phyloP scores from a whole-genome alignment of 2,329 filamentous ascomycete species.

The Pestalotiopsis sp. region DNA sequence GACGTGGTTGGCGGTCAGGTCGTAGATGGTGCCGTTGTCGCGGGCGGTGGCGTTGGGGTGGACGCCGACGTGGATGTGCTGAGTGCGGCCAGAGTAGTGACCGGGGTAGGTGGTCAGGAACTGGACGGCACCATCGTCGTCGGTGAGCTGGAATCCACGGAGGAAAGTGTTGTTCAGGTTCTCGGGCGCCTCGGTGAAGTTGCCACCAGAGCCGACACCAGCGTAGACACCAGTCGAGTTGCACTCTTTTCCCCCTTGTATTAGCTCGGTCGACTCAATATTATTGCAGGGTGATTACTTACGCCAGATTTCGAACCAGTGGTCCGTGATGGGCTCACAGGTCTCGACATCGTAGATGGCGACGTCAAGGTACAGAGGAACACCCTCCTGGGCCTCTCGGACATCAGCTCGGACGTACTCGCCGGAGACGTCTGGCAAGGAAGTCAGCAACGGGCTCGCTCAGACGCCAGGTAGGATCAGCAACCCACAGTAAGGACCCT shows the following conservation, averaged over 20 bases:
- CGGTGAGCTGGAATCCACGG: slow-evolving; percentile 41
- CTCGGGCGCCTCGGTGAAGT: slow-evolving; percentile 38
- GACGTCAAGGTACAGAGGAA: slow-evolving; percentile 49
- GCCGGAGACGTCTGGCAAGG: slow-evolving; percentile 45
- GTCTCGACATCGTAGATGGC: slow-evolving; percentile 55
- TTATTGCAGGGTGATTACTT: background rate
- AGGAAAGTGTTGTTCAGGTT: slow-evolving; percentile 41
- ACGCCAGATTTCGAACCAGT: slow-evolving; percentile 53
- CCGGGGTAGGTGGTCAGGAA: slow-evolving; percentile 44
- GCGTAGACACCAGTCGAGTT: slow-evolving; percentile 49
- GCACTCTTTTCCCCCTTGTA: slow-evolving; percentile 19
- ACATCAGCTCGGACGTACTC: slow-evolving; percentile 51
- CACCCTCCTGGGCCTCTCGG: slow-evolving; percentile 45
- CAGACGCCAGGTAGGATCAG: background rate
- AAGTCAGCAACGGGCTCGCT: background rate
- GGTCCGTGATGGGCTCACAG: slow-evolving; percentile 48
- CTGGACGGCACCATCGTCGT: slow-evolving; percentile 39
- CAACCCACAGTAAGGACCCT: slow-evolving; percentile 46
- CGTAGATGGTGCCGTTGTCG: slow-evolving; percentile 46
- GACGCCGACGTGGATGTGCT: slow-evolving; percentile 49
- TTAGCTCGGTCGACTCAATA: background rate
- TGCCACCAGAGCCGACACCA: slow-evolving; percentile 37
- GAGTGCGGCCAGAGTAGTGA: slow-evolving; percentile 44
- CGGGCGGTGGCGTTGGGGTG: slow-evolving; percentile 38
- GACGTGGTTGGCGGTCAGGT: slow-evolving; percentile 51